These are phyloP conservation scores for Zygotorulaspora florentina DNA, from an alignment of 805 yeast species.

Conservation along the genomic window DNA sequence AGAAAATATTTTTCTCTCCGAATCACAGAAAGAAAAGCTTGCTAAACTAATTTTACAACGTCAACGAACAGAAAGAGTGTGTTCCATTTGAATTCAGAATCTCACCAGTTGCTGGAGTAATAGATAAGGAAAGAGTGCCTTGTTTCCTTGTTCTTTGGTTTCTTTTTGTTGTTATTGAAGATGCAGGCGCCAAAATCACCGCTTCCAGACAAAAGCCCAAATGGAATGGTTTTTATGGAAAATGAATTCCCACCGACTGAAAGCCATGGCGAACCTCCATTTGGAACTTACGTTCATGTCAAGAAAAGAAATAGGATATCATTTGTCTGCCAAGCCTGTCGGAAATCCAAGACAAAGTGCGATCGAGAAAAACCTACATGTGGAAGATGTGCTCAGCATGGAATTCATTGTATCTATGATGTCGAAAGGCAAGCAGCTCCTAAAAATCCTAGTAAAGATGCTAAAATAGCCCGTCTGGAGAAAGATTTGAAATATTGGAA, in stretches of 20 bases:
- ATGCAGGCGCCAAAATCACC: not conserved
- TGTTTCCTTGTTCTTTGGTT: not conserved
- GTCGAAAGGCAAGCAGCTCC: slow-evolving; percentile 32
- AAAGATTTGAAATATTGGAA: slow-evolving; percentile 34
- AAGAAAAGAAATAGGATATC: slow-evolving; percentile 33
- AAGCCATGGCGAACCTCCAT: not conserved
- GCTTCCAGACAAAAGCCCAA: not conserved
- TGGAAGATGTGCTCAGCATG: slow-evolving; percentile 28
- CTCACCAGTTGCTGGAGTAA: not conserved
- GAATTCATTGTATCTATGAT: slow-evolving; percentile 31
- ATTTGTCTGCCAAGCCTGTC: slow-evolving; percentile 34
- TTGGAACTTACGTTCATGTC: slow-evolving; percentile 5
- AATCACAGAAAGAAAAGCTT: no score
- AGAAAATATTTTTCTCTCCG: no score
- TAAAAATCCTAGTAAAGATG: slow-evolving; percentile 31
- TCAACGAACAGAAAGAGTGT: not conserved
- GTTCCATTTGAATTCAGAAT: not conserved
- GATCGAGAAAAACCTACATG: slow-evolving; percentile 34
- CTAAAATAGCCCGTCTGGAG: slow-evolving; percentile 29
- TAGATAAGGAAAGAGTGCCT: not conserved
- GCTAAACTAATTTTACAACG: not conserved
- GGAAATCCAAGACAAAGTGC: slow-evolving; percentile 34
- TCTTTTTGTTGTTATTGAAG: no score
- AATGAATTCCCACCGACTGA: not conserved
- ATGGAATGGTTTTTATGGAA: not conserved